Base-by-base conservation (phyloP, 352 stramenopile genomes). In the Pythium grandisporangium region DNA sequence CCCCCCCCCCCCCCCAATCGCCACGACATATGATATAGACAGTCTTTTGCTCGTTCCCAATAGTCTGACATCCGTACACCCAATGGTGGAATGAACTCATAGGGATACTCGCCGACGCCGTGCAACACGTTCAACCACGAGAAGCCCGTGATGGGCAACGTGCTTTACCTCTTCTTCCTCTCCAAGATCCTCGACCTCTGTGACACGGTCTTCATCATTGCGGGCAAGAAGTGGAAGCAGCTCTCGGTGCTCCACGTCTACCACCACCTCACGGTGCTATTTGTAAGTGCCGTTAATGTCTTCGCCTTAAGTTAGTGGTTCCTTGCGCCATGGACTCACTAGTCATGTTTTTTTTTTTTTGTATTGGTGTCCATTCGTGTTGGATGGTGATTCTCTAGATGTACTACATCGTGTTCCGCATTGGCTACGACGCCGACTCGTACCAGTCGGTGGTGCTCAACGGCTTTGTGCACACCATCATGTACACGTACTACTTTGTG, bases 401-500 rank as follows among this genome's bases (percentile, higher is more conserved):
- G 51, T 97, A 97, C 66, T 97, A 93, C 89, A 48, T 96, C 13
- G 92, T 93, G 58, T 66, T 84, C 26, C 87, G 95, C 54, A 57
- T 82, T 0, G 76, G 72, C n/a, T 97, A 96, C 58, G 90, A 97
- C 61, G 89, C 80, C 48, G 91, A 98, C 65, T 70, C 95, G 30
- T 98, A 93, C 69, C 53, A 93, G 22, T 95, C 90, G 30, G 93
- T 97, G 52, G 56, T 96, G n/a, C 63, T 97, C 32, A 98, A 98
- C 63, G 81, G 83, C 42, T 96, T 96, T 58, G 94, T 98, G 47
- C 93, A 98, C 68, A 95, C 86, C 22, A 84, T 98, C 56, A 97
- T 98, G 91, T 98, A 98, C 82, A 95, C 72, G 16, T 98, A 98
- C 66, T 98, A 98, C 83, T 97, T 97, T 43, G 89, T 97, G 20